A percentile compares a stretch with the other conserved stretches of the same genome.
These are phyloP conservation scores for Nissolia schottii DNA, from an alignment of 306 rosid species.

Conservation along the genomic window DNA sequence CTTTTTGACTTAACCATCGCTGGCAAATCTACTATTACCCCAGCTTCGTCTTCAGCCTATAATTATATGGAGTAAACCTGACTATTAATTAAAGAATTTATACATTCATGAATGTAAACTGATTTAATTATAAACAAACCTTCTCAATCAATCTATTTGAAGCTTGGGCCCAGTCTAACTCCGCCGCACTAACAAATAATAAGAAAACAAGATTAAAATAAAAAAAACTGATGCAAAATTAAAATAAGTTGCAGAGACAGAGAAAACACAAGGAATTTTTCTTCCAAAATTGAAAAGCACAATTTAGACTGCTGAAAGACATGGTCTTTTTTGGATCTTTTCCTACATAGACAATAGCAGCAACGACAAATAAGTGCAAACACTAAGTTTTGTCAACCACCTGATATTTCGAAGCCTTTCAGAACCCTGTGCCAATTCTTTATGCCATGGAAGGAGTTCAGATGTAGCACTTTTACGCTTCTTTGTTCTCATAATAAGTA, in stretches of 20 bases:
- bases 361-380: neutral
- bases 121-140: slow-evolving; percentile 44
- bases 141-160: slow-evolving; percentile 69
- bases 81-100: slow-evolving; percentile 9
- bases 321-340: slow-evolving; percentile 1
- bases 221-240: neutral
- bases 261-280: neutral
- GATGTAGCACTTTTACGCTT: slow-evolving; percentile 79
- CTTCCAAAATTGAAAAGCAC: neutral
- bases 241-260: neutral
- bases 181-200: slow-evolving; percentile 58
- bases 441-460: slow-evolving; percentile 71
- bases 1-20: slow-evolving; percentile 49
- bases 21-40: slow-evolving; percentile 45
- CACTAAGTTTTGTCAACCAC: slow-evolving; percentile 37
- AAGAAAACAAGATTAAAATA: neutral
- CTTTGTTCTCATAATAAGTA: slow-evolving; percentile 47
- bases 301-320: neutral
- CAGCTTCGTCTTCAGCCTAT: slow-evolving; percentile 67
- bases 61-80: slow-evolving; percentile 23
- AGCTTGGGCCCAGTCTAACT: slow-evolving; percentile 71
- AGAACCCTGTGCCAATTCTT: slow-evolving; percentile 53
- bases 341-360: neutral
- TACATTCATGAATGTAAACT: neutral
- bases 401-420: slow-evolving; percentile 63